Evolutionary conservation across 2,329 filamentous ascomycete genomes (phyloP).

Genomic region (Neoarthrinium moseri): DNA sequence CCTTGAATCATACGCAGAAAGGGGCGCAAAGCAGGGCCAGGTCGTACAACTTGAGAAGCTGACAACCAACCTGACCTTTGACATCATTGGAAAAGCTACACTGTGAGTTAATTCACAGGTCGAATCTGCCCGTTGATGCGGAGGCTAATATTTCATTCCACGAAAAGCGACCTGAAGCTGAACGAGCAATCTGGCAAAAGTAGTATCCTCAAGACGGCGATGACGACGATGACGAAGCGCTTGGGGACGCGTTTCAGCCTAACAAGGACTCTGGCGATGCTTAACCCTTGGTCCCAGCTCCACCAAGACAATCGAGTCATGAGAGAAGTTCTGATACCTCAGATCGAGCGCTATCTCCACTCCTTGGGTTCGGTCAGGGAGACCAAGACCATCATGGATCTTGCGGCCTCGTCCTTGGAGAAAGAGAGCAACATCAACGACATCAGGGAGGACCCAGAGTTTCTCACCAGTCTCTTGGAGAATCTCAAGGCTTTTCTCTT

Average conservation of each 20-base stretch:
- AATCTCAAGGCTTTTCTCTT: constrained; percentile 22
- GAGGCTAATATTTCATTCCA: background rate
- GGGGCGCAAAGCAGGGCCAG: constrained; percentile 14
- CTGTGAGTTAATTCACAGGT: constrained; percentile 13
- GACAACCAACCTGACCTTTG: constrained; percentile 18
- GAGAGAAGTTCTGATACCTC: background rate
- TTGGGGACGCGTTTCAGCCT: background rate
- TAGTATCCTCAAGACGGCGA: background rate
- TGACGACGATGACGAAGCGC: background rate
- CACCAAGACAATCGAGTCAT: background rate
- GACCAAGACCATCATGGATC: constrained; percentile 1
- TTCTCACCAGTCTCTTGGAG: constrained; percentile 10
- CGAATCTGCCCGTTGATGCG: too few relatives aligned
- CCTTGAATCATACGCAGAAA: constrained; percentile 11
- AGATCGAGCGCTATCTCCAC: background rate
- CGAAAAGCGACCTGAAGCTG: background rate
- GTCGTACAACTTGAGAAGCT: constrained; percentile 20
- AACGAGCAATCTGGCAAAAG: background rate
- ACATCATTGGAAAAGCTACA: constrained; percentile 21
- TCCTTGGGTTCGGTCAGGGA: background rate
- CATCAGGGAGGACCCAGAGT: constrained; percentile 4
- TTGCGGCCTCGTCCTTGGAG: background rate
- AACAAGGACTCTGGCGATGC: background rate
- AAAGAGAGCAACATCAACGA: background rate
- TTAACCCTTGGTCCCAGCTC: background rate